Percentiles rank a stretch among this genome's conserved stretches.
Conservation (phyloP, 1,139 yeast genomes). For the Pichia sp. region DNA sequence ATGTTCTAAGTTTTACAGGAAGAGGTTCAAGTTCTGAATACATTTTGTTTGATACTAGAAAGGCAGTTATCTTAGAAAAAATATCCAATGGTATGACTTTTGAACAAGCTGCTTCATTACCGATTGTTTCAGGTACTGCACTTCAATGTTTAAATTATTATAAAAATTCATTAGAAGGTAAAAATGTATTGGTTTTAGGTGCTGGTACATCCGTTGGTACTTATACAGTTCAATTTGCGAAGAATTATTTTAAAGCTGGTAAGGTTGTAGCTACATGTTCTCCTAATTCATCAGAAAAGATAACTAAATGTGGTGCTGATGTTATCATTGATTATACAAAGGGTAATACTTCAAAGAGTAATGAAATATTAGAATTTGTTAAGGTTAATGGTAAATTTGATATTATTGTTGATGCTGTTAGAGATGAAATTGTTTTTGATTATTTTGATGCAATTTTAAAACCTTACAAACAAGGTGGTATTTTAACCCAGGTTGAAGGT, state of each 20-base stretch:
- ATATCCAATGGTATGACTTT: slow-evolving; percentile 44
- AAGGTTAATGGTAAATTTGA: slow-evolving; percentile 38
- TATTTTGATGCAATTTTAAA: slow-evolving; percentile 17
- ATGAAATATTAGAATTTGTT: slow-evolving; percentile 31
- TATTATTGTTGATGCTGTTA: slow-evolving; percentile 26
- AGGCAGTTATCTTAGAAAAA: slow-evolving; percentile 31
- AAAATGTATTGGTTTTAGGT: slow-evolving; percentile 53
- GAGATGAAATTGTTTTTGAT: slow-evolving; percentile 18
- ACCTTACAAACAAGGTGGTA: slow-evolving; percentile 25
- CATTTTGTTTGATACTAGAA: slow-evolving; percentile 39
- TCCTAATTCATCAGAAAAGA: slow-evolving; percentile 18
- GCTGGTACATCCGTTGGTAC: slow-evolving; percentile 72
- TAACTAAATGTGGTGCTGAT: slow-evolving; percentile 19
- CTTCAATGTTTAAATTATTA: slow-evolving; percentile 21
- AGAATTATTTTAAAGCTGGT: slow-evolving; percentile 37
- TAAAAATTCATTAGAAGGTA: slow-evolving; percentile 22
- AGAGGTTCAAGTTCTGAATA: slow-evolving; percentile 49
- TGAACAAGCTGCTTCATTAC: slow-evolving; percentile 55
- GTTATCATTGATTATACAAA: slow-evolving; percentile 22
- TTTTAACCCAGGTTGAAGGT: slow-evolving; percentile 32
- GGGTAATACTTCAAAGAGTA: slow-evolving; percentile 28
- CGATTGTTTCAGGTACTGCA: slow-evolving; percentile 39
- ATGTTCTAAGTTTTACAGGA: slow-evolving; percentile 36
- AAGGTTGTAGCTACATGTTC: slow-evolving; percentile 41
- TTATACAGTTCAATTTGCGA: slow-evolving; percentile 52